A percentile compares a stretch with the other conserved stretches of the same genome.
Evolutionary conservation across 2,329 filamentous ascomycete species (phyloP).

Genomic region (Hymenoscyphus linearis): DNA sequence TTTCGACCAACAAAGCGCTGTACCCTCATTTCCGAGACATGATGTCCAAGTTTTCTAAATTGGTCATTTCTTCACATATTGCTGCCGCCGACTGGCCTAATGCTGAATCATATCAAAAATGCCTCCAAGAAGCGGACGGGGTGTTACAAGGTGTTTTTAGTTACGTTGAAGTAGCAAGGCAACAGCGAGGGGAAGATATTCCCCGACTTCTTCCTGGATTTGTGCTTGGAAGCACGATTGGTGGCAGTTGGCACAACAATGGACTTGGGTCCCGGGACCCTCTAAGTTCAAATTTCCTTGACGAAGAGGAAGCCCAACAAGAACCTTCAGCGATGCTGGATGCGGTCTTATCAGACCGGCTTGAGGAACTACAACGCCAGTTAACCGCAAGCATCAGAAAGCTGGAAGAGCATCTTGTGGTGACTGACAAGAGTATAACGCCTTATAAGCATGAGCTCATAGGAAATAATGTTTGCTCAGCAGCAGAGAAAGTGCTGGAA

Average conservation of each 20-base stretch:
- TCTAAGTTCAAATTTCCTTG: slow-evolving; percentile 76
- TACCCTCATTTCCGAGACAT: slow-evolving; percentile 98
- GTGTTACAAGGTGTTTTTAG: slow-evolving; percentile 91
- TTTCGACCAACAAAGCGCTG: slow-evolving; percentile 93
- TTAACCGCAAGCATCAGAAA: slow-evolving; percentile 82
- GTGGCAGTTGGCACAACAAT: slow-evolving; percentile 84
- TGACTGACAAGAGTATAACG: slow-evolving; percentile 77
- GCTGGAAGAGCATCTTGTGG: slow-evolving; percentile 74
- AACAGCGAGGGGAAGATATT: slow-evolving; percentile 89
- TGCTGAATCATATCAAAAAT: slow-evolving; percentile 90
- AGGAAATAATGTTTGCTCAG: slow-evolving; percentile 74
- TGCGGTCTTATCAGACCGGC: slow-evolving; percentile 67
- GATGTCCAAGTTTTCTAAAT: slow-evolving; percentile 99
- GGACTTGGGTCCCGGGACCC: slow-evolving; percentile 60
- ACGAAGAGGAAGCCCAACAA: slow-evolving; percentile 67
- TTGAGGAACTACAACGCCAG: slow-evolving; percentile 81
- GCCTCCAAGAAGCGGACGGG: slow-evolving; percentile 93
- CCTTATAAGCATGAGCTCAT: slow-evolving; percentile 72
- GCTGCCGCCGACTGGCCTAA: slow-evolving; percentile 94
- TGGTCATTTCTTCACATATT: slow-evolving; percentile 96
- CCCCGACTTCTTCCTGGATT: slow-evolving; percentile 92
- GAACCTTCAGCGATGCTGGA: slow-evolving; percentile 75
- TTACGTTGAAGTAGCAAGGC: slow-evolving; percentile 90
- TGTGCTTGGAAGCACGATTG: slow-evolving; percentile 74
- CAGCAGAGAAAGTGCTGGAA: slow-evolving; percentile 76